Conservation (phyloP, 2,329 filamentous ascomycete genomes). For the Coniella lustricola region DNA sequence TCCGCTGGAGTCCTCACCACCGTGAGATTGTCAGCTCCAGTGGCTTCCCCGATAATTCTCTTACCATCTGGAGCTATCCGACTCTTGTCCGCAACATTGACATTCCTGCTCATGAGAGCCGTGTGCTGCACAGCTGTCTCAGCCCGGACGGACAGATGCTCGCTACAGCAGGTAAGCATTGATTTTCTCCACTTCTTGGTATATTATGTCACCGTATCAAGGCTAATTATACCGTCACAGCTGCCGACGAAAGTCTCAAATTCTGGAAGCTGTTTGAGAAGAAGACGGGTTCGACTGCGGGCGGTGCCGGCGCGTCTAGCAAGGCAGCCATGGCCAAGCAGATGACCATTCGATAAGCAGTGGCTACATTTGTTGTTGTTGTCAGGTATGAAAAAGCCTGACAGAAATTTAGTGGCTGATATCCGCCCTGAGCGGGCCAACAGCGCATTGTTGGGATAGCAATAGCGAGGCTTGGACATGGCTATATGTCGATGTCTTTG, state of each 20-base stretch:
- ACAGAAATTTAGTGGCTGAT: constrained; percentile 29
- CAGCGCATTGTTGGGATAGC: constrained; percentile 48
- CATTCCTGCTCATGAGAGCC: constrained; percentile 94
- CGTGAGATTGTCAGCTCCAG: constrained; percentile 97
- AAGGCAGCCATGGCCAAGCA: constrained; percentile 88
- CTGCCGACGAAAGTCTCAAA: constrained; percentile 94
- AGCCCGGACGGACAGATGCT: constrained; percentile 98
- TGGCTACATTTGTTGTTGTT: constrained; percentile 23
- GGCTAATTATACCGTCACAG: constrained; percentile 34
- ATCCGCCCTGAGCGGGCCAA: constrained; percentile 26
- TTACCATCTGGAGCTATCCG: constrained; percentile 99
- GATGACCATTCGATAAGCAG: constrained; percentile 77
- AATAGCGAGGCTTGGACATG: constrained; percentile 27
- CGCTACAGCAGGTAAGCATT: constrained; percentile 69
- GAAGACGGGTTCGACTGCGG: constrained; percentile 70
- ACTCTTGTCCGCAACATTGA: constrained; percentile 95
- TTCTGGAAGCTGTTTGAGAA: constrained; percentile 99
- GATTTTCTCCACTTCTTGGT: background rate
- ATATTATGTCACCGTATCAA: constrained; percentile 1
- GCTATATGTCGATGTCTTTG: constrained; percentile 4
- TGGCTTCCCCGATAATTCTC: constrained; percentile 97
- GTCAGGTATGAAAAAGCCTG: constrained; percentile 40
- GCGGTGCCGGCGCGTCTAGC: constrained; percentile 59
- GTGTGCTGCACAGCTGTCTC: constrained; percentile 92
- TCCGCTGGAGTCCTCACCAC: constrained; percentile 95